These are phyloP conservation scores for Selaginella moellendorffii DNA, from an alignment of 75 land plant genomes.

Conservation along the genomic window DNA sequence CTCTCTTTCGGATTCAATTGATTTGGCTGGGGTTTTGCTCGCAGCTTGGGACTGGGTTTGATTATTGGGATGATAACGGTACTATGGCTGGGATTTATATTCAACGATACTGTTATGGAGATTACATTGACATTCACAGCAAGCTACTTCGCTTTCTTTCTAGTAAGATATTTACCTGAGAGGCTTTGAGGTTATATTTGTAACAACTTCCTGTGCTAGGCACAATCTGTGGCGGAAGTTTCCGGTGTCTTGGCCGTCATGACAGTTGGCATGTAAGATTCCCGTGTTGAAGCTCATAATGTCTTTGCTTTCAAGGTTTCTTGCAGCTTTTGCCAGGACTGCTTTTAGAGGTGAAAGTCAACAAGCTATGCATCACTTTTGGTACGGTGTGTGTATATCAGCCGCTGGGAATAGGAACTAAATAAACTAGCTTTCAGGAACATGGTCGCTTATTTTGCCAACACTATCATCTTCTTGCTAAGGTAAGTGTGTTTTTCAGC, in stretches of 20 bases:
- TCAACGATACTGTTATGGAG: conserved; percentile 95
- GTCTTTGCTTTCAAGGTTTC: conserved; percentile 51
- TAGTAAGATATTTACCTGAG: too few species aligned
- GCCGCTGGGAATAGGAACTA: background rate
- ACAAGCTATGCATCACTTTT: conserved; percentile 83
- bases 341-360: conserved; percentile 88
- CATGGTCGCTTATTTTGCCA: conserved; percentile 89
- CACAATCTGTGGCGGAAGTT: conserved; percentile 58
- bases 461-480: conserved; percentile 75
- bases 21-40: too few species aligned
- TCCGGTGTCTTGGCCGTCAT: conserved; percentile 94
- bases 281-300: background rate
- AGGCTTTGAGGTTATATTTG: background rate
- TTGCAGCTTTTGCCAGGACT: conserved; percentile 69
- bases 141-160: conserved; percentile 88
- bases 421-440: conserved; percentile 49
- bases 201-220: conserved; percentile 24
- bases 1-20: too few species aligned
- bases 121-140: conserved; percentile 85
- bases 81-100: conserved; percentile 72
- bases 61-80: conserved; percentile 73
- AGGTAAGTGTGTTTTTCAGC: conserved; percentile 31
- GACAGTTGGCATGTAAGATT: conserved; percentile 90
- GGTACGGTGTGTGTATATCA: conserved; percentile 36
- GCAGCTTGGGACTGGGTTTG: conserved; percentile 84